Percentiles rank a stretch among this genome's conserved stretches.
Conservation (phyloP, 805 yeast species). For the Saturnispora silvae region DNA sequence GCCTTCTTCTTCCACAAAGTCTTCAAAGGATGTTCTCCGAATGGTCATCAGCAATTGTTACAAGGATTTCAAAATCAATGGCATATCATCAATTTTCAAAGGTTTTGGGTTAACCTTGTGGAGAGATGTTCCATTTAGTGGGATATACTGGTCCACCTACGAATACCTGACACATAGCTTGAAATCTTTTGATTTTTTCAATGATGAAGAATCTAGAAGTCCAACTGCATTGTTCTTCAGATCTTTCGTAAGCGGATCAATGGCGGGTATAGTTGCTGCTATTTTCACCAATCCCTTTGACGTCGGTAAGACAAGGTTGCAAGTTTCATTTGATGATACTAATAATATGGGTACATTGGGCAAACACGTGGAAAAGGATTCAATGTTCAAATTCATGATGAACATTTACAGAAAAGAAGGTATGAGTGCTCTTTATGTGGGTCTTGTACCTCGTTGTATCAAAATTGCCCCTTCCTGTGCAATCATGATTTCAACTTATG, state of each 20-base stretch:
- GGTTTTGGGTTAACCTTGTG: slow-evolving; percentile 84
- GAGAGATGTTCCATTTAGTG: slow-evolving; percentile 97
- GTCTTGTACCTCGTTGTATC: slow-evolving; percentile 73
- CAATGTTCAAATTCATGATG: slow-evolving; percentile 60
- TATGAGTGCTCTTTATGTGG: slow-evolving; percentile 71
- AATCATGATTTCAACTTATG: slow-evolving; percentile 94
- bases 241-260: slow-evolving; percentile 71
- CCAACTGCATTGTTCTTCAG: slow-evolving; percentile 31
- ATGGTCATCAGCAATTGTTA: slow-evolving; percentile 29
- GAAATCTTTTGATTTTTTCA: slow-evolving; percentile 19
- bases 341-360: slow-evolving; percentile 10
- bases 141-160: slow-evolving; percentile 86
- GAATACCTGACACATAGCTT: slow-evolving; percentile 36
- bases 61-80: slow-evolving; percentile 41
- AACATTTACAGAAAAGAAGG: slow-evolving; percentile 69
- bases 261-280: slow-evolving; percentile 81
- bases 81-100: slow-evolving; percentile 59
- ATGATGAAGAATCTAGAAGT: slow-evolving; percentile 13
- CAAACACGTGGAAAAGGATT: slow-evolving; percentile 23
- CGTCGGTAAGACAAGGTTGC: slow-evolving; percentile 91
- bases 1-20: slow-evolving; percentile 31
- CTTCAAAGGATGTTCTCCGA: slow-evolving; percentile 34
- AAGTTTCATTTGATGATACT: slow-evolving; percentile 39
- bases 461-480: slow-evolving; percentile 98
- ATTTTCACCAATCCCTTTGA: slow-evolving; percentile 88